Evolutionary conservation across 2,329 filamentous ascomycete species (phyloP), one percentile per base, ranked within the genome.

Genomic region (Penicillium brasilianum): DNA sequence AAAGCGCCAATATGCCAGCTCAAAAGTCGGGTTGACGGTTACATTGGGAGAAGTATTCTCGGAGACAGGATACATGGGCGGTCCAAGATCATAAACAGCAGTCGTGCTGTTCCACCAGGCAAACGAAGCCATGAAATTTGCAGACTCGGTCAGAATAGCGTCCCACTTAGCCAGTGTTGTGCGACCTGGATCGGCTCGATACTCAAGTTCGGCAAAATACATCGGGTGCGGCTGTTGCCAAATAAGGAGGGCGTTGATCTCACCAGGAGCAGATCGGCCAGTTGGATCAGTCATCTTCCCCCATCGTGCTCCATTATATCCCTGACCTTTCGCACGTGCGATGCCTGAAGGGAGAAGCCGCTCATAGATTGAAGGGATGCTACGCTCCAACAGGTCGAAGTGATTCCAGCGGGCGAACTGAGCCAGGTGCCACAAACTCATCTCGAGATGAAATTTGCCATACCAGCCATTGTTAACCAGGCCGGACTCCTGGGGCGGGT

Each of bases 391-490:
- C 14, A 61, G 30, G n/a, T 57, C 59, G 16, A 54, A 57, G 43
- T 61, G 59, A 20, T 56, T 56, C 59, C 59, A 61, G 36, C 59
- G 50, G 10, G 59, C 55, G 28, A 61, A 61, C 5, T 61, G 59
- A n/a, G 58, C 22, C n/a, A 28, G 41, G 34, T 61, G 59, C 59
- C 59, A 61, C 22, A 58, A 25, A 13, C 43, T 54, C 59, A 61
- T 61, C 20, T 61, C 59, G 37, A 61, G 59, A 55, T 61, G 59
- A 22, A 61, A 61, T 18, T 61, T 61, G 7, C 59, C 59, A 18
- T 61, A 61, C 59, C 59, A 61, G 32, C 59, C 59, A 34, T 61
- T 61, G 16, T 61, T 61, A 13, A 61, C 59, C 3, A 61, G 41
- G 14, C 59, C 59, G 1, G 18, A 56, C 51, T 28, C 59, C 22